phyloP scores from a whole-genome alignment of 768 basidiomycete species.

The Plicaturopsis crispa region DNA sequence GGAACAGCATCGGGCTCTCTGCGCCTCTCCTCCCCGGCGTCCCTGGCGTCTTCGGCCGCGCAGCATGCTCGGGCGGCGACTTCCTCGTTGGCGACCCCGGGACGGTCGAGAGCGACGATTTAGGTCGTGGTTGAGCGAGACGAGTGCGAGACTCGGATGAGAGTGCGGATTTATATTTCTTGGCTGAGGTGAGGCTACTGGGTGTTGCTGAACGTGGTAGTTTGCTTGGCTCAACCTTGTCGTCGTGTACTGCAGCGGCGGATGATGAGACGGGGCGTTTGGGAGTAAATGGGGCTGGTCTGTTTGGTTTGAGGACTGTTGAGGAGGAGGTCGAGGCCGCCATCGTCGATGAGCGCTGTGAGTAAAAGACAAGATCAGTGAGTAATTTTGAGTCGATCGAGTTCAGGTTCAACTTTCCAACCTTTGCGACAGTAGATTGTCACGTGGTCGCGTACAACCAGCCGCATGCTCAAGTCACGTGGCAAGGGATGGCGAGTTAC shows the following conservation, averaged over 20 bases:
- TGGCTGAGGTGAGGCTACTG: slow-evolving; percentile 37
- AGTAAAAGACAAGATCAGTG: too few species aligned
- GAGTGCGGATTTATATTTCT: slow-evolving; percentile 63
- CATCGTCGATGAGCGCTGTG: too few species aligned
- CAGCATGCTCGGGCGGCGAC: slow-evolving; percentile 17
- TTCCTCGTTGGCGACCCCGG: slow-evolving; percentile 48
- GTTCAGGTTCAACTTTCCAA: too few species aligned
- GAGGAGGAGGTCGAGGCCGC: too few species aligned
- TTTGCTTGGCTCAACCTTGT: slow-evolving; percentile 18
- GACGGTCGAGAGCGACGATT: slow-evolving; percentile 34
- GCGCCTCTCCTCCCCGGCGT: slow-evolving; percentile 39
- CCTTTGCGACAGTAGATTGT: too few species aligned
- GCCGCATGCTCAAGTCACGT: too few species aligned
- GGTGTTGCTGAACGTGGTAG: slow-evolving; percentile 28
- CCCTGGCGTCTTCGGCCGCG: slow-evolving; percentile 45
- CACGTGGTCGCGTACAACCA: too few species aligned
- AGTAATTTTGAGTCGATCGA: too few species aligned
- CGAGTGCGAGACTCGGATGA: slow-evolving; percentile 34
- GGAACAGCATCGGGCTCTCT: slow-evolving; percentile 40
- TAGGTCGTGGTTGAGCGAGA: slow-evolving; percentile 19
- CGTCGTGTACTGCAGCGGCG: slow-evolving; percentile 20
- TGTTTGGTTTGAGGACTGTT: too few species aligned
- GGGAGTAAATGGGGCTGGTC: slow-evolving; percentile 54
- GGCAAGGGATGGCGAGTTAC: too few species aligned
- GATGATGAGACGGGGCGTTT: slow-evolving; percentile 38